These are phyloP conservation scores for Geosmithia flava DNA, from an alignment of 2,329 filamentous ascomycete species.

Conservation along the genomic window DNA sequence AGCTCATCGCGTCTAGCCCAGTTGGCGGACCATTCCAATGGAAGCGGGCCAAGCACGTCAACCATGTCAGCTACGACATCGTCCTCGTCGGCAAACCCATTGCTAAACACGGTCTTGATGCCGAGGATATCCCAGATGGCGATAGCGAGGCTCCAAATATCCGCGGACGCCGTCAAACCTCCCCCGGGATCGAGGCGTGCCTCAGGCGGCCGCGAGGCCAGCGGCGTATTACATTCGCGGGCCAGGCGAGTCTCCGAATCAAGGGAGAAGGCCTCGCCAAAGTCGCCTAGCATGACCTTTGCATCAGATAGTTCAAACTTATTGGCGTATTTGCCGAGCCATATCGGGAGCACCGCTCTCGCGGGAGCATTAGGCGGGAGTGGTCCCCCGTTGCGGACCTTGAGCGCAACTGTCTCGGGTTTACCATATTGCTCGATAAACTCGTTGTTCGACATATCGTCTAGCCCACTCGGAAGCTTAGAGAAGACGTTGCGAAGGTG, in stretches of 20 bases:
- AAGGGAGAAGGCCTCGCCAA: conserved; percentile 17
- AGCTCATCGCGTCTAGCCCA: conserved; percentile 4
- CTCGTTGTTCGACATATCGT: conserved; percentile 15
- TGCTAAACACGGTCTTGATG: conserved; percentile 6
- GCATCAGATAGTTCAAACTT: conserved; percentile 14
- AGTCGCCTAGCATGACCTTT: conserved; percentile 17
- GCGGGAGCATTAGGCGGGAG: conserved; percentile 13
- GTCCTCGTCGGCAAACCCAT: conserved; percentile 1
- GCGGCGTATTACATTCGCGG: conserved; percentile 14
- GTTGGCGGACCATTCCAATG: conserved; percentile 6
- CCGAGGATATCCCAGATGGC: conserved; percentile 20
- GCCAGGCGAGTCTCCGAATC: conserved; percentile 8
- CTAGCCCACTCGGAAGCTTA: conserved; percentile 10
- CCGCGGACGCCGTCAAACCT: conserved; percentile 18
- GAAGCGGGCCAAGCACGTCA: conserved; percentile 7
- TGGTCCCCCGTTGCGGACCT: conserved; percentile 8
- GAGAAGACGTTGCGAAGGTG: conserved; percentile 11
- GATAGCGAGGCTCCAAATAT: conserved; percentile 26
- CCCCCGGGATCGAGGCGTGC: conserved; percentile 17
- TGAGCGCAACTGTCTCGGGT: conserved; percentile 14
- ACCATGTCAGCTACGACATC: conserved; percentile 7
- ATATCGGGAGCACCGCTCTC: conserved; percentile 8
- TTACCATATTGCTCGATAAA: conserved; percentile 16
- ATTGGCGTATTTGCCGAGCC: conserved; percentile 14
- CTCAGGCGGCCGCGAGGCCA: conserved; percentile 17